These are phyloP conservation scores for Xylaria cubensis DNA, from an alignment of 495 filamentous ascomycete genomes.

Conservation along the genomic window DNA sequence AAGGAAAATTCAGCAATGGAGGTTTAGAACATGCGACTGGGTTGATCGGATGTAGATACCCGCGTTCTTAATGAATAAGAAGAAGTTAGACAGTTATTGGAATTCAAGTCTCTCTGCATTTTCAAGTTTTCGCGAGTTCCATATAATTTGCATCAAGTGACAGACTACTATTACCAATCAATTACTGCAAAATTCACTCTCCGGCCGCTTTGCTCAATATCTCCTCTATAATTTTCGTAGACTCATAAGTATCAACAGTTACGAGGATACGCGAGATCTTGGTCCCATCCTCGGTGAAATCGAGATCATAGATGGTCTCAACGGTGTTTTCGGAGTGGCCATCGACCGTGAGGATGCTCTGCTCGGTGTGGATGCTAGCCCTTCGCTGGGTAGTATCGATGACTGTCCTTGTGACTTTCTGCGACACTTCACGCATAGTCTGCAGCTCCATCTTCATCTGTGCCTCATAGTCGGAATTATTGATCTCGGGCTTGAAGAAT, in stretches of 20 bases:
- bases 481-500: conserved; percentile 27
- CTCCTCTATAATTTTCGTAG: conserved; percentile 21
- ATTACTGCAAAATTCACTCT: neutral
- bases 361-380: conserved; percentile 22
- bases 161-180: neutral
- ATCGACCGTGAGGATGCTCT: neutral
- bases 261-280: conserved; percentile 17
- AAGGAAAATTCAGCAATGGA: neutral
- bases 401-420: conserved; percentile 17
- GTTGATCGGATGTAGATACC: neutral
- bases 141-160: neutral
- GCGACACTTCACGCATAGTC: conserved; percentile 26
- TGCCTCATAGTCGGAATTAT: conserved; percentile 30
- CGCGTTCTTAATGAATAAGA: too few species aligned
- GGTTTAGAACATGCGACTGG: neutral
- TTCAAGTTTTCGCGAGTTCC: neutral
- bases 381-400: conserved; percentile 24
- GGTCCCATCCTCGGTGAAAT: conserved; percentile 25
- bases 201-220: conserved; percentile 6
- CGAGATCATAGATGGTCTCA: conserved; percentile 19
- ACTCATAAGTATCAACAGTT: conserved; percentile 23
- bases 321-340: neutral
- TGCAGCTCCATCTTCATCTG: conserved; percentile 27
- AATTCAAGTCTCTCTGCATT: too few species aligned
- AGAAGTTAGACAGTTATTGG: too few species aligned